These are phyloP conservation scores for Penicillium argentinense DNA, from an alignment of 495 filamentous ascomycete species.

Conservation along the genomic window DNA sequence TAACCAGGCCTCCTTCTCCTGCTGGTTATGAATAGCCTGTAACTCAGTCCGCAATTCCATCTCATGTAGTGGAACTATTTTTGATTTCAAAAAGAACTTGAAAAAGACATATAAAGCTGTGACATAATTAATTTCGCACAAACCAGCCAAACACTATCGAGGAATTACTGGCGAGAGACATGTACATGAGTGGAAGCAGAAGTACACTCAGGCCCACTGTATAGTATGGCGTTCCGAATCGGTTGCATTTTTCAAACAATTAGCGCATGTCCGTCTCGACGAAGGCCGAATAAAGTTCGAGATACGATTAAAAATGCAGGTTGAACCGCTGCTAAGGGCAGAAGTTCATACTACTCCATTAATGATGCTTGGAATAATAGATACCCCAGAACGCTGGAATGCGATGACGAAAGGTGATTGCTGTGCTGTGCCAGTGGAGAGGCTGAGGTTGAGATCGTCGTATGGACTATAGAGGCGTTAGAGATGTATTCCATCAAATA, in stretches of 20 bases:
- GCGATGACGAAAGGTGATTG: constrained; percentile 56
- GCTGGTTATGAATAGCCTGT: not conserved
- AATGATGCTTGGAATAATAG: constrained; percentile 45
- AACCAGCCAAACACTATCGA: constrained; percentile 58
- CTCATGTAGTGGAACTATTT: constrained; percentile 5
- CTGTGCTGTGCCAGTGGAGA: constrained; percentile 24
- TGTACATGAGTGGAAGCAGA: constrained; percentile 53
- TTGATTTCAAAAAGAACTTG: constrained; percentile 9
- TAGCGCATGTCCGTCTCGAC: constrained; percentile 37
- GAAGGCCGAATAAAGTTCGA: constrained; percentile 38
- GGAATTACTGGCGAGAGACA: constrained; percentile 48
- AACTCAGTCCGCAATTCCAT: constrained; percentile 4
- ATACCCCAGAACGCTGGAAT: constrained; percentile 24
- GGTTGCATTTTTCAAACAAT: constrained; percentile 50
- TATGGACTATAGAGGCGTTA: constrained; percentile 29
- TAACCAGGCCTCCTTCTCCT: not conserved
- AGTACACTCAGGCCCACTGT: constrained; percentile 42
- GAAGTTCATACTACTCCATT: constrained; percentile 45
- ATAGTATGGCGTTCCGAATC: constrained; percentile 57
- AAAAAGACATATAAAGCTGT: constrained; percentile 9
- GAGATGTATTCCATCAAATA: constrained; percentile 1
- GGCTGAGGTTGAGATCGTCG: constrained; percentile 45
- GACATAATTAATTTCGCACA: too few relatives aligned
- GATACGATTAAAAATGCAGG: constrained; percentile 40
- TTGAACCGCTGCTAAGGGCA: constrained; percentile 38